Evolutionary conservation across 2,329 filamentous ascomycete genomes (phyloP).

Genomic region (Fusarium sambucinum): DNA sequence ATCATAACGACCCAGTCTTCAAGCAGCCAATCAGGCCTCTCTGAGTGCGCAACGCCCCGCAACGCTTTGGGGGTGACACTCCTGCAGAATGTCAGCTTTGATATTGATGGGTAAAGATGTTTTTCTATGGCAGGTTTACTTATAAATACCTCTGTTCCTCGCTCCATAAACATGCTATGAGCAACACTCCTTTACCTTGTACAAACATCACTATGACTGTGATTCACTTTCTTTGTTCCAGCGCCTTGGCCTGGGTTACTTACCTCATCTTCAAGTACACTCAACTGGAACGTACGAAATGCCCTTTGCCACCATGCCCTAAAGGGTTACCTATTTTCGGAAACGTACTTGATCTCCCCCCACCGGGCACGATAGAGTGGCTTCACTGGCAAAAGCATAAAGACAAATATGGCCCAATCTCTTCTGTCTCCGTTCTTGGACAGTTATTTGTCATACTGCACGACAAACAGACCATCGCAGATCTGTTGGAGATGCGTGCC

Average conservation of each 20-base stretch:
- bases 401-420: constrained; percentile 52
- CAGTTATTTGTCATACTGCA: constrained; percentile 56
- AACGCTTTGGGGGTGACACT: background rate
- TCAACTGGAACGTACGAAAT: background rate
- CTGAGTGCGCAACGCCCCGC: background rate
- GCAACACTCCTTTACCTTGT: too few species aligned
- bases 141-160: background rate
- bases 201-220: background rate
- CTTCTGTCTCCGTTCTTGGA: constrained; percentile 56
- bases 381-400: constrained; percentile 56
- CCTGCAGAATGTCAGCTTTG: background rate
- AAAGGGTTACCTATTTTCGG: constrained; percentile 61
- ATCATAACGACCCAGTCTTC: too few species aligned
- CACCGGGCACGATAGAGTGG: constrained; percentile 50
- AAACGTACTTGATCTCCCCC: constrained; percentile 61
- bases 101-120: background rate
- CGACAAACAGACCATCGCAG: constrained; percentile 50
- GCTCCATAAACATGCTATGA: fast-evolving
- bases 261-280: background rate
- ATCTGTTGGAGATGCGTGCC: constrained; percentile 19
- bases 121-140: too few species aligned
- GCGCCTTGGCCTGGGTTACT: fast-evolving
- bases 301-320: constrained; percentile 59
- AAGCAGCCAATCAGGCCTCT: background rate
- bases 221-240: background rate